Conservation (phyloP, 2,329 filamentous ascomycete genomes). For the Cyanodermella asteris region DNA sequence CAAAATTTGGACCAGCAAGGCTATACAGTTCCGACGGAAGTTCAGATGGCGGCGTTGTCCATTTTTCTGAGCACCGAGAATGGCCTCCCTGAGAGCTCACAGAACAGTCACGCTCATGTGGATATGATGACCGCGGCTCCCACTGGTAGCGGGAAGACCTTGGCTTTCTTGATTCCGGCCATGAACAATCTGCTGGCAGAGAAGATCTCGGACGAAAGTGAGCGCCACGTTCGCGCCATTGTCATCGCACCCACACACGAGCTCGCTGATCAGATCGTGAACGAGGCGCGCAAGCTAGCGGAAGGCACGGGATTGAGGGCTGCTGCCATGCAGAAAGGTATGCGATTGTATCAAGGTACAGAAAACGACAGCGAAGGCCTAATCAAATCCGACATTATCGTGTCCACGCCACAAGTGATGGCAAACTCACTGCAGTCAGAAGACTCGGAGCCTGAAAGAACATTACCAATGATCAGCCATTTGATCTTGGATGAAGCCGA, state of each 20-base stretch:
- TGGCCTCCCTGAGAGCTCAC: constrained; percentile 9
- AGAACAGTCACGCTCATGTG: constrained; percentile 17
- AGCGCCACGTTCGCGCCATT: constrained; percentile 37
- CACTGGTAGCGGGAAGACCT: constrained; percentile 88
- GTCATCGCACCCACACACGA: constrained; percentile 63
- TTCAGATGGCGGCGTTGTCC: constrained; percentile 72
- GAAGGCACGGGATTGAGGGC: constrained; percentile 58
- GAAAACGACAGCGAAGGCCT: constrained; percentile 20
- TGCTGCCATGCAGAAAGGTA: constrained; percentile 66
- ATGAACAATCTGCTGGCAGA: constrained; percentile 50
- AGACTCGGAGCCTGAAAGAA: constrained; percentile 18
- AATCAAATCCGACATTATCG: constrained; percentile 56
- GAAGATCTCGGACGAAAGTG: constrained; percentile 25
- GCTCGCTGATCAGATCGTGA: constrained; percentile 58
- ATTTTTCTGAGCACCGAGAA: constrained; percentile 35
- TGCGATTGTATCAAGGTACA: constrained; percentile 33
- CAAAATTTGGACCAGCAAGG: constrained; percentile 68
- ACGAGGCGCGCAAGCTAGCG: constrained; percentile 64
- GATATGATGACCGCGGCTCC: constrained; percentile 79
- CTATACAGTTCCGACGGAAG: constrained; percentile 75
- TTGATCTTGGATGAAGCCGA: constrained; percentile 87
- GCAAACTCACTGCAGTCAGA: constrained; percentile 45
- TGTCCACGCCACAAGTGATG: constrained; percentile 59
- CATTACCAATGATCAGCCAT: constrained; percentile 45
- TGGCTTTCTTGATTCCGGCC: constrained; percentile 75